Evolutionary conservation across 2,329 filamentous ascomycete genomes (phyloP).

Genomic region (Talaromyces pinophilus): DNA sequence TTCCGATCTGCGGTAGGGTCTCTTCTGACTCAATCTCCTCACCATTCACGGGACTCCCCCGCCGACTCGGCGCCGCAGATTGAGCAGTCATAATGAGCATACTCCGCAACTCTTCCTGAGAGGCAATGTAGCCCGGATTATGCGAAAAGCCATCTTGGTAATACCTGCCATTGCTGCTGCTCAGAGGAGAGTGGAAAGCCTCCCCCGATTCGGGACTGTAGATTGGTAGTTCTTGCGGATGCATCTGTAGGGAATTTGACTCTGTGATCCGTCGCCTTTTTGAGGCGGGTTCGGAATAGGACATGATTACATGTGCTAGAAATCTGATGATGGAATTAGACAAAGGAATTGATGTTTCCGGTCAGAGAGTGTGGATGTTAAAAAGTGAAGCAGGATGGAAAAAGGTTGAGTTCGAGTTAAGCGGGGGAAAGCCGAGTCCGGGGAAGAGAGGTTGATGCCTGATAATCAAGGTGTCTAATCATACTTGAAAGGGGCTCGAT

Average conservation of each 20-base stretch:
- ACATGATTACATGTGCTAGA: not conserved
- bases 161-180: not conserved
- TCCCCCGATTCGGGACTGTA: not conserved
- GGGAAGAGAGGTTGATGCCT: not conserved
- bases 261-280: not conserved
- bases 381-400: not conserved
- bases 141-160: constrained; percentile 34
- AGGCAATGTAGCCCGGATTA: constrained; percentile 48
- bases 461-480: not conserved
- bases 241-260: not conserved
- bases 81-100: constrained; percentile 50
- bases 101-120: constrained; percentile 48
- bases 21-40: not conserved
- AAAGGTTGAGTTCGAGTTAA: not conserved
- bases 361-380: not conserved
- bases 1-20: not conserved
- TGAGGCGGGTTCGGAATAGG: not conserved
- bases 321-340: not conserved
- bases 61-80: constrained; percentile 46
- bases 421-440: not conserved
- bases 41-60: constrained; percentile 37
- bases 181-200: not conserved
- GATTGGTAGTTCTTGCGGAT: not conserved
- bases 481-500: not conserved
- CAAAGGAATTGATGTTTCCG: not conserved